Base-by-base conservation (phyloP, 78 protist species). In the Dictyostelium brefeldianum region DNA sequence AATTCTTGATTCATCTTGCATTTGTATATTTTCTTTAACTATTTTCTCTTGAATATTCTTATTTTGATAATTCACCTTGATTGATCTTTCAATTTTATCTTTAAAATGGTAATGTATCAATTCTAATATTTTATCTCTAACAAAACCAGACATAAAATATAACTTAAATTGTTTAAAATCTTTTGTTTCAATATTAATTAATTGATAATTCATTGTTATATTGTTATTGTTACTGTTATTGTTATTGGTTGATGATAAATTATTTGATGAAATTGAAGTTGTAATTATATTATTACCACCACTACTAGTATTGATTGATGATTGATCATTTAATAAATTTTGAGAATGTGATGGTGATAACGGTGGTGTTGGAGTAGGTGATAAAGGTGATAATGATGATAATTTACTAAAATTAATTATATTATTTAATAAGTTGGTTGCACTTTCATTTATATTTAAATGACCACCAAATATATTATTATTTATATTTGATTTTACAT, bases 1-100 rank as follows among this genome's bases (percentile, higher is more conserved):
- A n/a, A 85, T 65, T 4, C 82, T 18, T 41, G 64, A 47, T 4
- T 85, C 54, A n/a, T 57, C 83, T 27, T 54, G 64, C 81, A 85
- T 25, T 20, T 74, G 31, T 2, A 85, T 85, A 48, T 85, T 85
- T 6, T 85, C 92, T 6, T 85, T 43, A 9, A 46, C 92, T 25
- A 85, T 62, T 51, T 85, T 71, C 11, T 59, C 25, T 27, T 85
- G 92, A 8, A 75, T 54, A 14, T 56, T 78, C 29, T 27, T 43
- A 64, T 85, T 85, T 18, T 48, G 29, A 15, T 47, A 47, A 4
- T 57, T 67, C 2, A 65, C 43, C 29, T 85, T 85, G 0, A 85
- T 54, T 31, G 50, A 54, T 17, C 62, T 53, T 62, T 85, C 78
- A 14, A 85, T 50, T 11, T 85, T 85, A 15, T 31, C 51, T 41